These are phyloP conservation scores for Hypoxylon lienhwacheense DNA, from an alignment of 495 filamentous ascomycete species.

Conservation along the genomic window DNA sequence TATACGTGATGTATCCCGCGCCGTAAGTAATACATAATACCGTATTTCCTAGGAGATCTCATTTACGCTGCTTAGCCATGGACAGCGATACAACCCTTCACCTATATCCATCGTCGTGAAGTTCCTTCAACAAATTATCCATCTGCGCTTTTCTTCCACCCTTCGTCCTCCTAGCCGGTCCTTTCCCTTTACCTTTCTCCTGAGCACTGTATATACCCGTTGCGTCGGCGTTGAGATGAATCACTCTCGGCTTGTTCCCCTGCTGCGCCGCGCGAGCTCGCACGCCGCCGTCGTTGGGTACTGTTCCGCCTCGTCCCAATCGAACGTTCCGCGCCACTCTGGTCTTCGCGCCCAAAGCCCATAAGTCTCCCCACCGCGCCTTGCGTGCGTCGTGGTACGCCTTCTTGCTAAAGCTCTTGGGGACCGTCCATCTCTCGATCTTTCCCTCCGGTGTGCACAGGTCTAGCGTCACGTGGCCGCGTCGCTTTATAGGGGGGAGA, in stretches of 20 bases:
- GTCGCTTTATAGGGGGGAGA: constrained; percentile 79
- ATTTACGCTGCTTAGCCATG: not conserved
- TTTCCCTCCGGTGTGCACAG: constrained; percentile 82
- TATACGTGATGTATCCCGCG: not conserved
- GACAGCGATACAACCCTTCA: not conserved
- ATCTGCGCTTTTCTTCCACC: constrained; percentile 54
- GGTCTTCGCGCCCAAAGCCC: constrained; percentile 94
- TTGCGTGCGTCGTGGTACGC: constrained; percentile 93
- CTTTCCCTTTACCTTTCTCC: constrained; percentile 34
- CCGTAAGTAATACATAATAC: not conserved
- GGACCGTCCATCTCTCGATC: constrained; percentile 94
- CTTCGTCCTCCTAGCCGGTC: constrained; percentile 52
- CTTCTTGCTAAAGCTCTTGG: constrained; percentile 73
- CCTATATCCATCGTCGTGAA: constrained; percentile 33
- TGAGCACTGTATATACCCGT: constrained; percentile 39
- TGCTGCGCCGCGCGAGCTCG: constrained; percentile 38
- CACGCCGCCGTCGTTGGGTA: constrained; percentile 46
- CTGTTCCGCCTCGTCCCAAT: constrained; percentile 53
- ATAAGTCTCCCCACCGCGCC: constrained; percentile 87
- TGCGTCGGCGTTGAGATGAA: constrained; percentile 41
- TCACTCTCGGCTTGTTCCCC: constrained; percentile 36
- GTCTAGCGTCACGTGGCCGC: constrained; percentile 85
- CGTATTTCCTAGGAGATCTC: not conserved
- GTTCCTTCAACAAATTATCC: constrained; percentile 46
- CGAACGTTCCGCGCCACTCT: constrained; percentile 62